Conservation (phyloP, 2,329 filamentous ascomycete genomes). For the Fusarium poae region DNA sequence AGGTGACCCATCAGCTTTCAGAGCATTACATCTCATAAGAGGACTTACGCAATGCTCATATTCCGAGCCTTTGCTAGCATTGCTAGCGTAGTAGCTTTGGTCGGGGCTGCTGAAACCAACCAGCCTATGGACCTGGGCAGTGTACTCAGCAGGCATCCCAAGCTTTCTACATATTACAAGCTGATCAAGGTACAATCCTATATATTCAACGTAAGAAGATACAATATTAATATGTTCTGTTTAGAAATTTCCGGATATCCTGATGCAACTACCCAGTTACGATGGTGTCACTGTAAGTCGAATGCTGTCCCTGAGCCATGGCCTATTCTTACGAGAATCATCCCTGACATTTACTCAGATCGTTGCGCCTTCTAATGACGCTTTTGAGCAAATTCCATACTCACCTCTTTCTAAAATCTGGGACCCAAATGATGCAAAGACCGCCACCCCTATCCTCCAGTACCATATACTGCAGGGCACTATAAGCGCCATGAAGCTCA, state of each 20-base stretch:
- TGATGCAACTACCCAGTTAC: slow-evolving; percentile 59
- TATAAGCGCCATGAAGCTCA: slow-evolving; percentile 57
- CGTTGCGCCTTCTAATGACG: slow-evolving; percentile 69
- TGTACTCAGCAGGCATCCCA: slow-evolving; percentile 56
- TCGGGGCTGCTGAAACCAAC: slow-evolving; percentile 36
- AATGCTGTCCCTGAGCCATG: too few species aligned
- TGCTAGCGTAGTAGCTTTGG: slow-evolving; percentile 40
- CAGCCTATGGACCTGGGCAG: slow-evolving; percentile 55
- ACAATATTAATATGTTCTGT: background rate
- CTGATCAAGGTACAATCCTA: slow-evolving; percentile 56
- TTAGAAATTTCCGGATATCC: slow-evolving; percentile 61
- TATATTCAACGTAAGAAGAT: background rate
- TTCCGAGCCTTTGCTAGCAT: slow-evolving; percentile 39
- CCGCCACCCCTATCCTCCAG: slow-evolving; percentile 65
- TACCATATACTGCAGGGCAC: slow-evolving; percentile 72
- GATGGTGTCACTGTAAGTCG: slow-evolving; percentile 60
- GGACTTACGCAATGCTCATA: slow-evolving; percentile 34
- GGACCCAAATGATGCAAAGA: slow-evolving; percentile 58
- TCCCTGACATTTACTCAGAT: slow-evolving; percentile 52
- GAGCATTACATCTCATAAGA: background rate
- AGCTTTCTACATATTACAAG: slow-evolving; percentile 60
- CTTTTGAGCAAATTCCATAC: slow-evolving; percentile 68
- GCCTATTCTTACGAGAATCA: background rate
- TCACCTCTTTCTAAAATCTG: slow-evolving; percentile 64
- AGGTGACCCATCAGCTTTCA: background rate